These are phyloP conservation scores for Mortierella sp. DNA, from an alignment of 371 early-diverging fungal genomes.

Conservation along the genomic window DNA sequence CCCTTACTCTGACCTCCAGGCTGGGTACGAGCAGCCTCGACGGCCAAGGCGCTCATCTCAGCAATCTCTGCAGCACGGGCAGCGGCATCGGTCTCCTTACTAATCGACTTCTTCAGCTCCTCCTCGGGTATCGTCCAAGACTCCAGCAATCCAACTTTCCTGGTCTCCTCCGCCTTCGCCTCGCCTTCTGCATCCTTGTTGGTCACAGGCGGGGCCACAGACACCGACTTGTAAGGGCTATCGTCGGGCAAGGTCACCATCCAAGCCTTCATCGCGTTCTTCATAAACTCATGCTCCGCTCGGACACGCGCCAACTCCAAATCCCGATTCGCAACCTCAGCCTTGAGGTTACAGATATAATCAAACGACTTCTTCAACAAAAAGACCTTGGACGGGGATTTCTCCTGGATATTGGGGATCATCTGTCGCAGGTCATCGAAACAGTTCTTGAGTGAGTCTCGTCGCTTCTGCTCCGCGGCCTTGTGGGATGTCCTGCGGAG, in stretches of 20 bases:
- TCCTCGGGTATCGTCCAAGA: slow-evolving; percentile 41
- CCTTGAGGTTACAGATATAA: slow-evolving; percentile 70
- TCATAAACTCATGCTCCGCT: slow-evolving; percentile 60
- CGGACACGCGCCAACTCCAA: slow-evolving; percentile 60
- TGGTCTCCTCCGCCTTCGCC: neutral
- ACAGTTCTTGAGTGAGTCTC: slow-evolving; percentile 88
- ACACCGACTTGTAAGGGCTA: slow-evolving; percentile 25
- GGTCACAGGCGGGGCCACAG: neutral
- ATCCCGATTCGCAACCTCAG: slow-evolving; percentile 65
- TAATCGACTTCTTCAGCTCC: slow-evolving; percentile 27
- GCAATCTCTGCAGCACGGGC: slow-evolving; percentile 35
- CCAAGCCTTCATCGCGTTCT: slow-evolving; percentile 43
- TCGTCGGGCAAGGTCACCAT: slow-evolving; percentile 36
- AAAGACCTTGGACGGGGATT: slow-evolving; percentile 74
- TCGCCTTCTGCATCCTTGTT: neutral
- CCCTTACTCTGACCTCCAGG: slow-evolving; percentile 53
- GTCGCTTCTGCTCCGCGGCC: slow-evolving; percentile 94
- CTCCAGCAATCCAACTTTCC: slow-evolving; percentile 14
- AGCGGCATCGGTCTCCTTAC: slow-evolving; percentile 29
- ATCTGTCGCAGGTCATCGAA: slow-evolving; percentile 85
- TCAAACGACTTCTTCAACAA: slow-evolving; percentile 69
- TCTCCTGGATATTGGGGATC: slow-evolving; percentile 79
- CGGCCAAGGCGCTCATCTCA: slow-evolving; percentile 53
- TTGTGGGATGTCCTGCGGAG: slow-evolving; percentile 87
- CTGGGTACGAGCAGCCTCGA: slow-evolving; percentile 41